Percentiles rank a stretch among this genome's conserved stretches.
Conservation (phyloP, 2,329 filamentous ascomycete species). For the Talaromyces pinophilus region DNA sequence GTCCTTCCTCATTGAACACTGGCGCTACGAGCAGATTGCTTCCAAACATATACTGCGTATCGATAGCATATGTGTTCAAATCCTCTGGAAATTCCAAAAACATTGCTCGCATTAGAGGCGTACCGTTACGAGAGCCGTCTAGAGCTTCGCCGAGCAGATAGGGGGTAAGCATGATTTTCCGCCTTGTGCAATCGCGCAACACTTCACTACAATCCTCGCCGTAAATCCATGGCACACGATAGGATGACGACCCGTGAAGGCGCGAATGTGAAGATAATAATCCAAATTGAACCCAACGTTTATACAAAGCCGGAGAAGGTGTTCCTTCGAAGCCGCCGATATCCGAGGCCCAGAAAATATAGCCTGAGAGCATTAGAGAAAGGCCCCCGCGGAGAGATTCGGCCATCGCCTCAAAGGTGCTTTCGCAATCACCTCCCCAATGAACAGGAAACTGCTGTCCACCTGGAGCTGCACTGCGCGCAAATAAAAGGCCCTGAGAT, state of each 20-base stretch:
- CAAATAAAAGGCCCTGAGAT: slow-evolving; percentile 65
- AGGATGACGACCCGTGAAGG: slow-evolving; percentile 68
- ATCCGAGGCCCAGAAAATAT: slow-evolving; percentile 69
- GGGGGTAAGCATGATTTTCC: slow-evolving; percentile 61
- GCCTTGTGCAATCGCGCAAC: slow-evolving; percentile 54
- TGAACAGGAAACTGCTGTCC: slow-evolving; percentile 68
- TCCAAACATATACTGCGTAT: slow-evolving; percentile 73
- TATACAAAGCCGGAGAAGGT: slow-evolving; percentile 69
- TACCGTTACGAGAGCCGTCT: slow-evolving; percentile 54
- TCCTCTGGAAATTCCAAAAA: slow-evolving; percentile 72
- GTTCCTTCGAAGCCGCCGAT: slow-evolving; percentile 72
- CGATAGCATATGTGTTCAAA: slow-evolving; percentile 64
- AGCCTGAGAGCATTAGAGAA: slow-evolving; percentile 64
- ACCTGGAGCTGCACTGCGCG: slow-evolving; percentile 66
- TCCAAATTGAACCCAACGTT: slow-evolving; percentile 76
- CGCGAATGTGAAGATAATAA: slow-evolving; percentile 69
- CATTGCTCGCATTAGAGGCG: slow-evolving; percentile 65
- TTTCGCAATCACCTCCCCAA: slow-evolving; percentile 76
- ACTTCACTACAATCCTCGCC: slow-evolving; percentile 64
- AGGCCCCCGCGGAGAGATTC: slow-evolving; percentile 69
- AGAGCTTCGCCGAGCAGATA: slow-evolving; percentile 58
- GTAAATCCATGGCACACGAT: slow-evolving; percentile 74
- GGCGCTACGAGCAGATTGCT: slow-evolving; percentile 64
- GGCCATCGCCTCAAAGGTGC: slow-evolving; percentile 70
- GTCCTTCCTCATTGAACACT: slow-evolving; percentile 63